These are phyloP conservation scores for Protomyces gravidus DNA, from an alignment of 1,139 yeast genomes.

Conservation along the genomic window DNA sequence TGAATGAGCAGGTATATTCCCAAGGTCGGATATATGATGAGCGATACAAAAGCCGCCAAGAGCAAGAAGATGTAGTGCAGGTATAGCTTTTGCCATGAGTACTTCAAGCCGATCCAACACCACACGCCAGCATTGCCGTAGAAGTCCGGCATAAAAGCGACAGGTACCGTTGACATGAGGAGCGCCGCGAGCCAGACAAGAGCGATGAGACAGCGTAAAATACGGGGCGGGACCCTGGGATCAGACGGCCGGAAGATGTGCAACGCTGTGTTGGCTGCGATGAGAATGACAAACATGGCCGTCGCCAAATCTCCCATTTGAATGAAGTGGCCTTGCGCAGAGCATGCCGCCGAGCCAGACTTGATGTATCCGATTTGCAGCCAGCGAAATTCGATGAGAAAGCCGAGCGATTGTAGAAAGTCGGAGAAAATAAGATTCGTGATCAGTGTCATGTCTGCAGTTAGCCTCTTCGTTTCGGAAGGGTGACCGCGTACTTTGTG, in stretches of 20 bases:
- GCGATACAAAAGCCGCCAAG: not conserved
- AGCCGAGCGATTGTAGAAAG: not conserved
- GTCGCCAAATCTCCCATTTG: conserved; percentile 7
- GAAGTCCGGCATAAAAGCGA: not conserved
- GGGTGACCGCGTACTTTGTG: not conserved
- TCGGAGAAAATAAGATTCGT: not conserved
- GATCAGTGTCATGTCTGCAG: not conserved
- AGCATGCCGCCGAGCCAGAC: not conserved
- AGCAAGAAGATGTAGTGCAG: conserved; percentile 2
- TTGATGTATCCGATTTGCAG: not conserved
- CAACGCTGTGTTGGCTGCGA: not conserved
- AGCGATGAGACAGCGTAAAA: not conserved
- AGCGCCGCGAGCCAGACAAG: conserved; percentile 2
- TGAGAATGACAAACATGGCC: conserved; percentile 6
- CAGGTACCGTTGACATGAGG: not conserved
- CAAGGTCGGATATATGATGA: not conserved
- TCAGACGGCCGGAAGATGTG: conserved; percentile 1
- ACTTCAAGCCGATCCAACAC: conserved; percentile 1
- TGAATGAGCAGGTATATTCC: conserved; percentile 2
- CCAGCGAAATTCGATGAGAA: conserved; percentile 3
- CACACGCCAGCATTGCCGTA: conserved; percentile 3
- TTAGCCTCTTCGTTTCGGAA: not conserved
- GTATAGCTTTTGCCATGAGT: not conserved
- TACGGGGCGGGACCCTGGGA: not conserved
- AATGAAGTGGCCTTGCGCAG: conserved; percentile 3